A percentile compares a stretch with the other conserved stretches of the same genome.
Conservation (phyloP, 345 rosid genomes). For the Salix viminalis region DNA sequence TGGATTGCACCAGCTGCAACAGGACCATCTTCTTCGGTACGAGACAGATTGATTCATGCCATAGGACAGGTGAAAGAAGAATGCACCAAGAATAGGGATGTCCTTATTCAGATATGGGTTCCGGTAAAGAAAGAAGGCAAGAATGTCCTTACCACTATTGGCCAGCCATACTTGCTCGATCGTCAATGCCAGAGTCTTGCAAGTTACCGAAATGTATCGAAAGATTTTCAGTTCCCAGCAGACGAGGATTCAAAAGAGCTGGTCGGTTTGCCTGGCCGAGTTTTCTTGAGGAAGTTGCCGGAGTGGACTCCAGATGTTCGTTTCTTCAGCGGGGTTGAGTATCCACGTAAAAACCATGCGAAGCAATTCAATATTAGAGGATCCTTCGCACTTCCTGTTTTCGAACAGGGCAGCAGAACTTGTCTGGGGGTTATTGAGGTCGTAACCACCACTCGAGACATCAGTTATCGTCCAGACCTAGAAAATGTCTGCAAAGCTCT, state of each 20-base stretch:
- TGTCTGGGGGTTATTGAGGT: slow-evolving; percentile 93
- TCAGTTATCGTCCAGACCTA: slow-evolving; percentile 61
- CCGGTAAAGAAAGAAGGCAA: slow-evolving; percentile 61
- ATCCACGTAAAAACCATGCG: slow-evolving; percentile 65
- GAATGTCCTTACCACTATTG: slow-evolving; percentile 62
- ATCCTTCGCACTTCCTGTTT: slow-evolving; percentile 83
- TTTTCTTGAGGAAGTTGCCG: slow-evolving; percentile 66
- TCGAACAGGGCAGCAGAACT: slow-evolving; percentile 61
- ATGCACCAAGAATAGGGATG: slow-evolving; percentile 46
- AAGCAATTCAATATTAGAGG: slow-evolving; percentile 61
- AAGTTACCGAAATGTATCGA: slow-evolving; percentile 62
- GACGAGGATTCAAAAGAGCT: slow-evolving; percentile 61
- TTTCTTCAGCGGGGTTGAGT: slow-evolving; percentile 62
- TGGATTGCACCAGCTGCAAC: slow-evolving; percentile 62
- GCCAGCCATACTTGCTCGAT: slow-evolving; percentile 63
- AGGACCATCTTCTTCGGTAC: slow-evolving; percentile 42
- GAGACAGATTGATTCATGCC: slow-evolving; percentile 54
- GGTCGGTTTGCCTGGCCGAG: slow-evolving; percentile 81
- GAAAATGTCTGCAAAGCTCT: slow-evolving; percentile 85
- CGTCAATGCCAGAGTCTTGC: slow-evolving; percentile 54
- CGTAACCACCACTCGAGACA: slow-evolving; percentile 63
- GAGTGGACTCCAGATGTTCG: slow-evolving; percentile 99
- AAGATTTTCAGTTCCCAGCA: slow-evolving; percentile 58
- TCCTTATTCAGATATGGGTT: slow-evolving; percentile 85
- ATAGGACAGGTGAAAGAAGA: slow-evolving; percentile 49